Percentiles rank a stretch among this genome's conserved stretches.
Conservation (phyloP, 1,139 yeast genomes). For the Kazachstania sp. region DNA sequence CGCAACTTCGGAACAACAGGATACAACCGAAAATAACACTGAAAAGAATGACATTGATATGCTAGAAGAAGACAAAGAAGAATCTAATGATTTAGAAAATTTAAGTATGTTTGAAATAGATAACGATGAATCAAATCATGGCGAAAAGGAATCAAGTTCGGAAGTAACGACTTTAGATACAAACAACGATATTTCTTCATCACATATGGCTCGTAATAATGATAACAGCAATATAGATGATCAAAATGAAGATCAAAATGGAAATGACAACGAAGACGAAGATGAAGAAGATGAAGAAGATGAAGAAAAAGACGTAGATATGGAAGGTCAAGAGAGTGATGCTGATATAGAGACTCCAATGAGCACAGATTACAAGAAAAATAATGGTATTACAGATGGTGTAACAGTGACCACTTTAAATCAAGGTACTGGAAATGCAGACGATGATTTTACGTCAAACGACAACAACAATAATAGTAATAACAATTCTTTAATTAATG, state of each 20-base stretch:
- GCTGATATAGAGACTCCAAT: slow-evolving; percentile 19
- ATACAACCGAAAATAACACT: background rate
- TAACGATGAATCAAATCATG: background rate
- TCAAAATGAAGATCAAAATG: background rate
- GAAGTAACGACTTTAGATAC: background rate
- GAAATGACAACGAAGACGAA: slow-evolving; percentile 20
- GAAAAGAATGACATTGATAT: slow-evolving; percentile 1
- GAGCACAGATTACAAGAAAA: slow-evolving; percentile 22
- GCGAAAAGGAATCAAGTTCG: background rate
- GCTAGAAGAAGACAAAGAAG: background rate
- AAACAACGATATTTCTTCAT: background rate
- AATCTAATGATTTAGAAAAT: background rate
- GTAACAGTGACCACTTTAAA: background rate
- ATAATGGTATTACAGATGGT: slow-evolving; percentile 4
- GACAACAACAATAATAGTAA: background rate
- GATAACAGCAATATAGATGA: no score
- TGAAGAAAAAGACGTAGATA: slow-evolving; percentile 7
- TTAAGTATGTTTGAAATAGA: background rate
- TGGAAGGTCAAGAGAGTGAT: slow-evolving; percentile 21
- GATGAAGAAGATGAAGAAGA: background rate
- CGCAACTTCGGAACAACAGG: background rate
- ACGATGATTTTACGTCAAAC: background rate
- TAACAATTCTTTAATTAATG: background rate
- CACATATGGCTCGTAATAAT: no score
- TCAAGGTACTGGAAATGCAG: background rate